phyloP scores from a whole-genome alignment of 768 basidiomycete species.

The Pleurotus tuoliensis region DNA sequence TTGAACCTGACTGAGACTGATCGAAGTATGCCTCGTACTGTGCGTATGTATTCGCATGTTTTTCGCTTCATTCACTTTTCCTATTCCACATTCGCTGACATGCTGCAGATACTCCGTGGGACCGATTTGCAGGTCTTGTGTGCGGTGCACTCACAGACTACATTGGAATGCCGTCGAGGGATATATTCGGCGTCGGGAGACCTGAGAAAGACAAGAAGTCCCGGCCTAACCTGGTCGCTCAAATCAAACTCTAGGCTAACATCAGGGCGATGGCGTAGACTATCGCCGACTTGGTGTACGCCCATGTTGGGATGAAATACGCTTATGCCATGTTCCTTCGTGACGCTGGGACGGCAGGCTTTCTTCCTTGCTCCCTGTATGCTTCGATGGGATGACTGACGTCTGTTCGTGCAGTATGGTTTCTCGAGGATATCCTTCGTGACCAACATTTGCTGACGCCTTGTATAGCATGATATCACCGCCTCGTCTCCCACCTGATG shows the following conservation, averaged over 20 bases:
- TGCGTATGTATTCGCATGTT: too few relatives aligned
- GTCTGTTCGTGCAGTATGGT: slow-evolving; percentile 49
- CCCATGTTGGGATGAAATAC: slow-evolving; percentile 47
- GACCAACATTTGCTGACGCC: too few relatives aligned
- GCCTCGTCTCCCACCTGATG: too few relatives aligned
- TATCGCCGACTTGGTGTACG: slow-evolving; percentile 65
- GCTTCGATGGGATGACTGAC: slow-evolving; percentile 1
- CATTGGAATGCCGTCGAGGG: too few relatives aligned
- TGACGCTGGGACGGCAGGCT: slow-evolving; percentile 65
- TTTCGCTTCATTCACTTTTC: too few relatives aligned
- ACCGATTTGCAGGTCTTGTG: too few relatives aligned
- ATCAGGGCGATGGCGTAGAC: slow-evolving; percentile 60
- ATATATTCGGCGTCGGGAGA: background rate
- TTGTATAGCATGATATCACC: too few relatives aligned
- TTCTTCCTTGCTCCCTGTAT: background rate
- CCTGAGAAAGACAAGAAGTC: slow-evolving; percentile 16
- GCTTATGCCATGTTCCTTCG: slow-evolving; percentile 61
- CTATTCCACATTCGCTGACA: too few relatives aligned
- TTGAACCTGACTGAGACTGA: too few relatives aligned
- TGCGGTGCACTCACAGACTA: too few relatives aligned
- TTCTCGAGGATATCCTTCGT: slow-evolving; percentile 37
- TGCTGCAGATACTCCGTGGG: too few relatives aligned
- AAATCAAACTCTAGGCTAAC: slow-evolving; percentile 26
- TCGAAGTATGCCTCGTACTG: too few relatives aligned
- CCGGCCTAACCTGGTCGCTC: slow-evolving; percentile 9